Evolutionary conservation across 768 basidiomycete species (phyloP).

Genomic region (Podaxis sp.): DNA sequence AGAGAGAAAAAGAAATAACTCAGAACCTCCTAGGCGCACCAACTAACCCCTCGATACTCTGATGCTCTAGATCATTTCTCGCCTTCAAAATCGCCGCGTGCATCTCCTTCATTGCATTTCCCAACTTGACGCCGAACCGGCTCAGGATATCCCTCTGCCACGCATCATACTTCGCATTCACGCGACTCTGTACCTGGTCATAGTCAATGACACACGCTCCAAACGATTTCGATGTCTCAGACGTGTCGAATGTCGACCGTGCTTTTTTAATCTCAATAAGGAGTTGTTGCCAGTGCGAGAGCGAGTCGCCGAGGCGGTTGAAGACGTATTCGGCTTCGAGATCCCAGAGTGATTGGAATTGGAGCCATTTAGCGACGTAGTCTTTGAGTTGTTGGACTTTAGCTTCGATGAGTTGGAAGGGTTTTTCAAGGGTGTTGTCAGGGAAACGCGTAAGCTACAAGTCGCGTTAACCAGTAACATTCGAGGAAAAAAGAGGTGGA

Average conservation of each 20-base stretch:
- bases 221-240: slow-evolving; percentile 87
- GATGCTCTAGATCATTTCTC: slow-evolving; percentile 91
- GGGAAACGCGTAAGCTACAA: slow-evolving; percentile 67
- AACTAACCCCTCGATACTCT: slow-evolving; percentile 89
- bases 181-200: slow-evolving; percentile 95
- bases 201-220: slow-evolving; percentile 95
- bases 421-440: slow-evolving; percentile 70
- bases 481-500: too few species aligned
- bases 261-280: slow-evolving; percentile 96
- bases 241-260: slow-evolving; percentile 94
- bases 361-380: slow-evolving; percentile 97
- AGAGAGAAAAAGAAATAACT: slow-evolving; percentile 13
- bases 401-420: slow-evolving; percentile 81
- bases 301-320: slow-evolving; percentile 89
- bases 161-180: slow-evolving; percentile 97
- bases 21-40: slow-evolving; percentile 48
- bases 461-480: background rate
- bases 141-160: slow-evolving; percentile 96
- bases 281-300: slow-evolving; percentile 92
- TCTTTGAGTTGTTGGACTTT: slow-evolving; percentile 85
- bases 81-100: slow-evolving; percentile 91
- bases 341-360: slow-evolving; percentile 99
- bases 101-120: slow-evolving; percentile 96
- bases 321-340: slow-evolving; percentile 97
- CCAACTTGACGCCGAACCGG: slow-evolving; percentile 89